Conservation (phyloP, 2,329 filamentous ascomycete species). For the Penicillium vulpinum region DNA sequence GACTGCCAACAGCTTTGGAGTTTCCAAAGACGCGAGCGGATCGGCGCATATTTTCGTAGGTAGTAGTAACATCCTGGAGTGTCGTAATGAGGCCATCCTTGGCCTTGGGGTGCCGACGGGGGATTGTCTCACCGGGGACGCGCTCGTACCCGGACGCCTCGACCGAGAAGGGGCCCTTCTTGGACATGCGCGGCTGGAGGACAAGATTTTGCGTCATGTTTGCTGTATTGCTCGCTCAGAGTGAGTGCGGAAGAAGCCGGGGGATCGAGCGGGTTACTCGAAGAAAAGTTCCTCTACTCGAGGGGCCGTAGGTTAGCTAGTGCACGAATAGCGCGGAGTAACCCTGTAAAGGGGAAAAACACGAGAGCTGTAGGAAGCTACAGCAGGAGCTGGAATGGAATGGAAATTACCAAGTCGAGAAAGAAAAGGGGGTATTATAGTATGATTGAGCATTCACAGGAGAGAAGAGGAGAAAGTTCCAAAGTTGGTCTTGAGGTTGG, state of each 20-base stretch:
- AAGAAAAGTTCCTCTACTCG: conserved; percentile 16
- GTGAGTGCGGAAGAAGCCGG: not conserved
- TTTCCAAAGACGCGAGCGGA: conserved; percentile 64
- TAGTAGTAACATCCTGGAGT: conserved; percentile 68
- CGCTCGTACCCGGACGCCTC: conserved; percentile 68
- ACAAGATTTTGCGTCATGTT: conserved; percentile 34
- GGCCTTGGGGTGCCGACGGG: conserved; percentile 70
- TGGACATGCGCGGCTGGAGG: conserved; percentile 55
- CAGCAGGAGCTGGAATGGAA: not conserved
- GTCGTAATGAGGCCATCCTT: conserved; percentile 71
- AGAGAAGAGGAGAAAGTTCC: conserved; percentile 10
- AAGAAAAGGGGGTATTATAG: not conserved
- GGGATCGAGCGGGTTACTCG: conserved; percentile 3
- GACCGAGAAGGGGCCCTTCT: conserved; percentile 72
- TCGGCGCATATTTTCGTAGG: conserved; percentile 74
- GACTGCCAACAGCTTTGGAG: conserved; percentile 66
- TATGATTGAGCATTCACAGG: not conserved
- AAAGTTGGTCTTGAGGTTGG: not conserved
- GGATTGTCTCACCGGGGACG: conserved; percentile 78
- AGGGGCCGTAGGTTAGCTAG: conserved; percentile 8
- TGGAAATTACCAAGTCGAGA: conserved; percentile 6
- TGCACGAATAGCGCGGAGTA: not conserved
- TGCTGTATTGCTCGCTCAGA: conserved; percentile 14
- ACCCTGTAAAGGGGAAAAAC: not conserved
- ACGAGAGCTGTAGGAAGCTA: not conserved